Conservation (phyloP, 352 stramenopile species). For the Chrysophaeum taylorii region DNA sequence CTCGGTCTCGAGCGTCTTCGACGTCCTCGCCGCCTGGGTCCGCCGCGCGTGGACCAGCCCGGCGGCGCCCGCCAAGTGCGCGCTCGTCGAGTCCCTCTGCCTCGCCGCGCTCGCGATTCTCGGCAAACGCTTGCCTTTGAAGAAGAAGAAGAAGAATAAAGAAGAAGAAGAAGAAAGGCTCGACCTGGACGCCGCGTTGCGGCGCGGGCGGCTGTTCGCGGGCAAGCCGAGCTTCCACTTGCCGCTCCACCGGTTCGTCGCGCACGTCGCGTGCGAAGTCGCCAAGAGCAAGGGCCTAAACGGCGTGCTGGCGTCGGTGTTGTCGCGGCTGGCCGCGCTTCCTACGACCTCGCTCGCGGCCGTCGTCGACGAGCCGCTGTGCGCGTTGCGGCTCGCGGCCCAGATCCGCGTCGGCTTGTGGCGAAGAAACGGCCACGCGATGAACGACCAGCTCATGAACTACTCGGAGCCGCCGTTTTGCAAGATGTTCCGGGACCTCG, state of each 20-base stretch:
- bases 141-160: too few species aligned
- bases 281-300: background rate
- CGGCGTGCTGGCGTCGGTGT: conserved; percentile 8
- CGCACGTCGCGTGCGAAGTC: conserved; percentile 48
- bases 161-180: too few species aligned
- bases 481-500: conserved; percentile 38
- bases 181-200: background rate
- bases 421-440: conserved; percentile 55
- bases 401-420: conserved; percentile 59
- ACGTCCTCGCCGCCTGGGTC: conserved; percentile 55
- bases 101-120: background rate
- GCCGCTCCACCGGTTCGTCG: conserved; percentile 58
- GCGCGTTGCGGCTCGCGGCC: conserved; percentile 24
- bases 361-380: background rate
- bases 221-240: conserved; percentile 58
- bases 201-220: conserved; percentile 10
- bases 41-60: conserved; percentile 14
- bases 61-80: background rate
- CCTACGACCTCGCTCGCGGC: background rate
- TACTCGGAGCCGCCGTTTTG: conserved; percentile 60
- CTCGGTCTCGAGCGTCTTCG: conserved; percentile 55
- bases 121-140: background rate
- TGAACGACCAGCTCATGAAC: conserved; percentile 55
- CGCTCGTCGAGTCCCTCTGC: background rate
- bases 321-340: background rate